Evolutionary conservation across 352 stramenopile species (phyloP).

Genomic region (Globisporangium alternatum): DNA sequence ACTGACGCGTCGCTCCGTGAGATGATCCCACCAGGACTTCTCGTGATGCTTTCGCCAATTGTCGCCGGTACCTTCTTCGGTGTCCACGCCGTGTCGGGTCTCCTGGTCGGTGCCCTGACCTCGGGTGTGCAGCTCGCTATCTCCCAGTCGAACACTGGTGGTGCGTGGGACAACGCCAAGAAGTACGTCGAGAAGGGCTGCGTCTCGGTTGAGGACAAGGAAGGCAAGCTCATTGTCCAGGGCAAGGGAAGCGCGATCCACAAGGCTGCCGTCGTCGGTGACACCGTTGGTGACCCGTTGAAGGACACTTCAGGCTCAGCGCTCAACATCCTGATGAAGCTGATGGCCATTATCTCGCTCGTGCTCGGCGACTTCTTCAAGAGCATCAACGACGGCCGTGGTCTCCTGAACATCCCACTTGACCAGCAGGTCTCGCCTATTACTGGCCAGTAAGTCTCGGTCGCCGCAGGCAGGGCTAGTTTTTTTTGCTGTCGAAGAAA

Average conservation of each 20-base stretch:
- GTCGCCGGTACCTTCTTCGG: slow-evolving; percentile 98
- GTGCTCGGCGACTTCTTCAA: slow-evolving; percentile 99
- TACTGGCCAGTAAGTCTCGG: slow-evolving; percentile 9
- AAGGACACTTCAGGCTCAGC: slow-evolving; percentile 99
- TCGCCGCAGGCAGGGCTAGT: not conserved
- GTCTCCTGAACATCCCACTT: slow-evolving; percentile 87
- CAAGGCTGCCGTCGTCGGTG: slow-evolving; percentile 96
- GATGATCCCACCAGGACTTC: slow-evolving; percentile 97
- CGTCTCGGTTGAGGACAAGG: slow-evolving; percentile 88
- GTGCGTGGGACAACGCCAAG: slow-evolving; percentile 99
- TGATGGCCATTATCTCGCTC: slow-evolving; percentile 99
- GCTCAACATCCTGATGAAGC: slow-evolving; percentile 99
- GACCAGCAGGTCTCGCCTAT: slow-evolving; percentile 10
- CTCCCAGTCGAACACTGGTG: slow-evolving; percentile 99
- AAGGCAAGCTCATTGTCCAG: slow-evolving; percentile 88
- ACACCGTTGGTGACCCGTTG: slow-evolving; percentile 99
- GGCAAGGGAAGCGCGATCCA: slow-evolving; percentile 97
- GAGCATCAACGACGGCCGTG: slow-evolving; percentile 94
- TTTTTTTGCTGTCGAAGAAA: slow-evolving; percentile 7
- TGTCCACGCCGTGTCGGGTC: slow-evolving; percentile 95
- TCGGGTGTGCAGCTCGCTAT: slow-evolving; percentile 98
- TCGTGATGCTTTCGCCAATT: slow-evolving; percentile 99
- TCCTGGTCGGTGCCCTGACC: slow-evolving; percentile 95
- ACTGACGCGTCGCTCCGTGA: slow-evolving; percentile 98
- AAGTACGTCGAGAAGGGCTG: slow-evolving; percentile 99